Conservation (phyloP, 2,329 filamentous ascomycete genomes). For the Ascochyta koolunga region DNA sequence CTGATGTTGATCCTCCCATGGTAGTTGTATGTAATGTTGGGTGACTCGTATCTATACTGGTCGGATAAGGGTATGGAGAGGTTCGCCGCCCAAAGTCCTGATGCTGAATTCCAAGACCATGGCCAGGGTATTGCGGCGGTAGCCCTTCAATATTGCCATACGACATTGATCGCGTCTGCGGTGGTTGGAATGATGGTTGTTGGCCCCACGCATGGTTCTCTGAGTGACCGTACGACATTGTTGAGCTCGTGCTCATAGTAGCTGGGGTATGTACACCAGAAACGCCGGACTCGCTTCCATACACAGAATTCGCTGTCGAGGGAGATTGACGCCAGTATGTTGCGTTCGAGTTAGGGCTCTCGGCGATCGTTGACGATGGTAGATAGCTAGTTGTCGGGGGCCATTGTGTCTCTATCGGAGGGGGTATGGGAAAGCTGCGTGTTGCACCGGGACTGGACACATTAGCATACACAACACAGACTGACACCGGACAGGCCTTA, state of each 20-base stretch:
- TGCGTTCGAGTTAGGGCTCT: slow-evolving; percentile 41
- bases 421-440: slow-evolving; percentile 43
- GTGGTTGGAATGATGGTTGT: slow-evolving; percentile 37
- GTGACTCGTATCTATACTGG: slow-evolving; percentile 42
- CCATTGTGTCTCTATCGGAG: slow-evolving; percentile 47
- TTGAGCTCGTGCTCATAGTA: slow-evolving; percentile 45
- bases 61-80: slow-evolving; percentile 43
- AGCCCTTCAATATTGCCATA: slow-evolving; percentile 49
- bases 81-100: slow-evolving; percentile 41
- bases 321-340: slow-evolving; percentile 45
- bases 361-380: slow-evolving; percentile 44
- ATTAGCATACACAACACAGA: slow-evolving; percentile 20
- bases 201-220: slow-evolving; percentile 39
- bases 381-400: slow-evolving; percentile 38
- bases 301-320: slow-evolving; percentile 42
- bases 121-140: slow-evolving; percentile 39
- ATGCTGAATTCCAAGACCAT: slow-evolving; percentile 39
- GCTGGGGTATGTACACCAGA: slow-evolving; percentile 44
- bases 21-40: slow-evolving; percentile 33
- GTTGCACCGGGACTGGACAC: slow-evolving; percentile 38
- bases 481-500: slow-evolving; percentile 21
- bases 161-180: slow-evolving; percentile 48
- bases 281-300: slow-evolving; percentile 45
- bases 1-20: slow-evolving; percentile 32
- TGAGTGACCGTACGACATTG: slow-evolving; percentile 43